Base-by-base conservation (phyloP, 495 filamentous ascomycete species). In the Penicillium maclennaniae region DNA sequence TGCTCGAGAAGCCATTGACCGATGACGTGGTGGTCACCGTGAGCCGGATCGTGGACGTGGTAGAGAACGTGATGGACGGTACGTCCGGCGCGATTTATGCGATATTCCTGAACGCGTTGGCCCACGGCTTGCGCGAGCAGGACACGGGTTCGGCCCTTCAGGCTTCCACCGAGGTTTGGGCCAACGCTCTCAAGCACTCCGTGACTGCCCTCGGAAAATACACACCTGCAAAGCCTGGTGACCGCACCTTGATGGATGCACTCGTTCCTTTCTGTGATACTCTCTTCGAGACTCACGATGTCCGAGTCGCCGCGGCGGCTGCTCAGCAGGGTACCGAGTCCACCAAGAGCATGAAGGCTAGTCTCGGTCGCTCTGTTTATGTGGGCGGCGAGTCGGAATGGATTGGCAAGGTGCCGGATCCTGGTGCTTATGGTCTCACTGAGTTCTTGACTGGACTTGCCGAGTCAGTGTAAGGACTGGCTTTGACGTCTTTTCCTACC, bases 71-170 rank as follows among this genome's bases (percentile, higher is more conserved):
- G 39, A 98, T 98, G 93, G 93, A 96, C 64, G 93, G 93, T 44
- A 98, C 93, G 10, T 96, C 91, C 0, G 93, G 93, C 3, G 93
- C 95, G 6, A 76, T 98, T 25, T 97, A 95, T 68, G 88, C 91
- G 36, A 98, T 98, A 58, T 98, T 96, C 78, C 79, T 98, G 47
- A 96, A 96, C 67, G 83, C 92, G 0, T 84, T 98, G 1, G 86
- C 88, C 17, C 83, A 87, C 53, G 83, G 86, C 1, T 75, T 98
- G 14, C 83, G 86, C 28, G 73, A 74, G 8, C 79, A 87, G 47
- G 68, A 78, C 59, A 55, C 66, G 39, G 70, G 75, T 23, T 69
- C 80, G 37, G 54, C 74, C 12, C 69, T 77, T 8, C 63, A 80
- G 5, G 72, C 82, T 37, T 78, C 74, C 0, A 64, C 74, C 0